phyloP scores from a whole-genome alignment of 2,329 filamentous ascomycete species.

The Xylaria sp. region DNA sequence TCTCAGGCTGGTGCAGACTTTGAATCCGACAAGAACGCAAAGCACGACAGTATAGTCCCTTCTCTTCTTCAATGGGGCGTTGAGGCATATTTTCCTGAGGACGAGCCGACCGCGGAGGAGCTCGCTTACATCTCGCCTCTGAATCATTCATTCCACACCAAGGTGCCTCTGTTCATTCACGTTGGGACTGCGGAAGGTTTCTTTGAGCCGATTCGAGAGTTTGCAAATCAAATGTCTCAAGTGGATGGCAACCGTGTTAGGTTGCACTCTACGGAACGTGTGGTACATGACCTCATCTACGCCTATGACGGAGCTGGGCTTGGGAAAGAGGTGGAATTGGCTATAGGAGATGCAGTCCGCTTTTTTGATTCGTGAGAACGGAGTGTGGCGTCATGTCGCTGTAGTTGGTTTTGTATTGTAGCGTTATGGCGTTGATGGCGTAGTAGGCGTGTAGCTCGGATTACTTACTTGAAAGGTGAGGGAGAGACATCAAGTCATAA shows the following conservation, averaged over 20 bases:
- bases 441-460: neutral
- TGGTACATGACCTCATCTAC: conserved; percentile 30
- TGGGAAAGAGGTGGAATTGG: conserved; percentile 11
- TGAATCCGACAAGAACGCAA: neutral
- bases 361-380: conserved; percentile 4
- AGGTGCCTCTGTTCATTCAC: conserved; percentile 31
- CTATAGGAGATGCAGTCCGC: neutral
- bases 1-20: conserved; percentile 29
- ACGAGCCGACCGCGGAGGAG: conserved; percentile 22
- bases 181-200: conserved; percentile 22
- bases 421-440: neutral
- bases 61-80: conserved; percentile 34
- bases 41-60: conserved; percentile 17
- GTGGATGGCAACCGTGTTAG: conserved; percentile 24
- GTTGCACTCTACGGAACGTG: conserved; percentile 18
- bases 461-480: neutral
- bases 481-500: too few relatives aligned
- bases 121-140: conserved; percentile 37
- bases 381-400: neutral
- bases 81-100: conserved; percentile 29
- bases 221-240: conserved; percentile 32
- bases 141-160: conserved; percentile 30
- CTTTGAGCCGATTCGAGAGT: conserved; percentile 21
- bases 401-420: neutral
- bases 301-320: conserved; percentile 16